Percentiles rank a stretch among this genome's conserved stretches.
Conservation (phyloP, 2,329 filamentous ascomycete species). For the Paecilomyces niveus region DNA sequence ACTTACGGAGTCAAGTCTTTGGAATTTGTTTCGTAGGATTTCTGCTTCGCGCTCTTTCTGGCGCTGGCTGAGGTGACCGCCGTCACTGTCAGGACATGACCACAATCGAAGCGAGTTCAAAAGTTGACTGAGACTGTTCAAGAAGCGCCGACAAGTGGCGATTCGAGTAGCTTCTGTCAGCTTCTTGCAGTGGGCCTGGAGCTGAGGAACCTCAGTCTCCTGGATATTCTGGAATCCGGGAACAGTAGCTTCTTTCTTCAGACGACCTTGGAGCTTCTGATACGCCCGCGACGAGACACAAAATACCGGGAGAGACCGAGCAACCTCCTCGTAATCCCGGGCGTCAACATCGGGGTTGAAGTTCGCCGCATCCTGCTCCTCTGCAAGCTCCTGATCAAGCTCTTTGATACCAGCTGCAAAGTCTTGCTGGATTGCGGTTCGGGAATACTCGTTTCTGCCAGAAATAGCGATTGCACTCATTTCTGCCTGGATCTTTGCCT, state of each 20-base stretch:
- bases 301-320: not conserved
- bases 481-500: slow-evolving; percentile 23
- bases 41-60: too few relatives aligned
- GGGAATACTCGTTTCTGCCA: slow-evolving; percentile 51
- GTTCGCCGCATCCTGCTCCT: slow-evolving; percentile 47
- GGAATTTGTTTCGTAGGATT: too few relatives aligned
- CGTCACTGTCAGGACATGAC: slow-evolving; percentile 26
- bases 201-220: too few relatives aligned
- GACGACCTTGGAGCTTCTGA: too few relatives aligned
- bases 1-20: too few relatives aligned
- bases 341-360: slow-evolving; percentile 40
- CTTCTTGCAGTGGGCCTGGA: too few relatives aligned
- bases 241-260: too few relatives aligned
- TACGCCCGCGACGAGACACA: not conserved
- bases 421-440: slow-evolving; percentile 48
- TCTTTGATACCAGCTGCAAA: slow-evolving; percentile 56
- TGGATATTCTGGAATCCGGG: too few relatives aligned
- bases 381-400: slow-evolving; percentile 39
- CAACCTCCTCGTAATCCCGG: not conserved
- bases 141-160: slow-evolving; percentile 26
- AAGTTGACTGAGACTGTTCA: slow-evolving; percentile 46
- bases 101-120: slow-evolving; percentile 49
- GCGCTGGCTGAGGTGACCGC: too few relatives aligned
- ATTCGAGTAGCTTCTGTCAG: too few relatives aligned
- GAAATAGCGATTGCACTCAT: slow-evolving; percentile 39